Conservation (phyloP, 441 rosid species). For the Dalechampia spathulata region DNA sequence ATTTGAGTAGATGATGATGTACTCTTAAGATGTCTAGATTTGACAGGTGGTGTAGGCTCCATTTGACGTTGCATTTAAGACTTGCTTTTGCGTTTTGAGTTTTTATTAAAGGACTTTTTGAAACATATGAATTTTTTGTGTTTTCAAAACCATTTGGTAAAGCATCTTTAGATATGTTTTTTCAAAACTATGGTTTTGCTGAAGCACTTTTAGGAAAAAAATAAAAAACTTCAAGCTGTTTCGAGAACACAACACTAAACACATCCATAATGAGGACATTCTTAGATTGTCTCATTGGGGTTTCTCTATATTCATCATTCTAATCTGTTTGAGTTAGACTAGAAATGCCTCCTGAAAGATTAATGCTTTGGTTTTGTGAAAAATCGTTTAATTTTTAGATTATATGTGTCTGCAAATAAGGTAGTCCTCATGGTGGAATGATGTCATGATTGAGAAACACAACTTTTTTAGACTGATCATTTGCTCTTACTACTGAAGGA, state of each 20-base stretch:
- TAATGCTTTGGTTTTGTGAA: not conserved
- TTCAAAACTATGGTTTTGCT: no score
- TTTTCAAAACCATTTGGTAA: no score
- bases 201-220: no score
- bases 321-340: not conserved
- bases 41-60: no score
- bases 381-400: not conserved
- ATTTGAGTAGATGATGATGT: not conserved
- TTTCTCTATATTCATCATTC: not conserved
- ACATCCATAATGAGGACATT: not conserved
- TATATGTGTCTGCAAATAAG: not conserved
- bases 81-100: no score
- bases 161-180: no score
- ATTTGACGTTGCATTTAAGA: no score
- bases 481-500: constrained; percentile 26
- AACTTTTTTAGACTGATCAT: not conserved
- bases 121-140: no score
- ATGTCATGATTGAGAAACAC: not conserved
- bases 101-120: no score
- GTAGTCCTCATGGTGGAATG: not conserved
- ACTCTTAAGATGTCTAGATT: not conserved
- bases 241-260: no score
- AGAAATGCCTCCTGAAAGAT: not conserved
- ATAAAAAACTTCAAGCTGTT: no score
- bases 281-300: not conserved